Base-by-base conservation (phyloP, 768 basidiomycete genomes). In the Sarcomyxa edulis region DNA sequence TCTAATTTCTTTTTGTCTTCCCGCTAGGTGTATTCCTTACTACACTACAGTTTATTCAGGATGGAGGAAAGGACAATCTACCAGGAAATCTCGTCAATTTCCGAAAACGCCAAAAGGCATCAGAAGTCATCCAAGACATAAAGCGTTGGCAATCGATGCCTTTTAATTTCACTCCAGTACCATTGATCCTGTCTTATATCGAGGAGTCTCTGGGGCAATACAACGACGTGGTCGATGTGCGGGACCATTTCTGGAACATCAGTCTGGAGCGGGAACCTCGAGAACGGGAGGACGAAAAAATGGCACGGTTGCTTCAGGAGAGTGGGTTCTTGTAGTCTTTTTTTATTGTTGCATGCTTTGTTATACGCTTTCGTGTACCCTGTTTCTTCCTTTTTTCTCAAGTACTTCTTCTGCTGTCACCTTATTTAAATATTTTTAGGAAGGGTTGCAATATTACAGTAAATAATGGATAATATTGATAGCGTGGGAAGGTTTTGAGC, bases 71-170 rank as follows among this genome's bases (percentile, higher is more conserved):
- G 35, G 90, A 98, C 65, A 78, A 72, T 48, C 68, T 96, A 7
- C 73, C 74, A 12, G 84, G 79, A 6, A 74, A 76, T 40, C 66
- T 95, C 46, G 82, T 98, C 63, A 97, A 98, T 65, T 98, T 98
- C 66, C 79, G 83, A 54, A 99, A 99, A 61, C 85, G 95, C 12
- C 84, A 90, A 51, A 89, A 89, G 61, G 83, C 92, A 0, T 91
- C 93, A n/a, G 94, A 96, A 55, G 88, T 98, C 49, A 91, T 99
- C 50, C 81, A 83, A 46, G 93, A 97, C 58, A 97, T 99, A 58
- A 89, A 96, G 57, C 84, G 90, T 20, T 97, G 94, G 80, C 96
- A 99, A 58, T 76, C 85, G 5, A 80, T 81, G 47, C 81, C 88
- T 2, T 98, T 92, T 68, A 93, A 95, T 59, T 78, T 95, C 46